Percentiles rank a stretch among this genome's conserved stretches.
Conservation (phyloP, 495 filamentous ascomycete species). For the Cercophora newfieldiana region DNA sequence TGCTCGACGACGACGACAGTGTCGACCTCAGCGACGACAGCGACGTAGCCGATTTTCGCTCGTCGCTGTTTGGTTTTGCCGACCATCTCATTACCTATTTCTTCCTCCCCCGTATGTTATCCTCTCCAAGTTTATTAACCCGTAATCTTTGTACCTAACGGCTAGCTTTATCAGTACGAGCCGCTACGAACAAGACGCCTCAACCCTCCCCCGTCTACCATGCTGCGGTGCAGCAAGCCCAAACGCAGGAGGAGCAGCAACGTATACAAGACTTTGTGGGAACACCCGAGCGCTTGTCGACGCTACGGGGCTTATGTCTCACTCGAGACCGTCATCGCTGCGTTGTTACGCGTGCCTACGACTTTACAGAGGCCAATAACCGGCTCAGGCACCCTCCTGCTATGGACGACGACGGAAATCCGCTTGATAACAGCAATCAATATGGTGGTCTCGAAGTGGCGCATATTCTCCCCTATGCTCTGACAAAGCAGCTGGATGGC, state of each 20-base stretch:
- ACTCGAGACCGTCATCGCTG: constrained; percentile 24
- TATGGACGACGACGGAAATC: constrained; percentile 21
- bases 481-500: background rate
- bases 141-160: background rate
- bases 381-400: background rate
- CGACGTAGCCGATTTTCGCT: constrained; percentile 7
- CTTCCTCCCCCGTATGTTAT: constrained; percentile 23
- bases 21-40: constrained; percentile 19
- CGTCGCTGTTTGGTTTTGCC: constrained; percentile 22
- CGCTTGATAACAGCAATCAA: background rate
- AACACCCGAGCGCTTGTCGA: constrained; percentile 18
- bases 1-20: constrained; percentile 15
- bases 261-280: constrained; percentile 16
- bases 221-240: background rate
- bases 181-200: constrained; percentile 16
- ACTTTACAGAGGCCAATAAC: background rate
- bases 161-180: constrained; percentile 24
- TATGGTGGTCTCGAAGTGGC: background rate
- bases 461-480: background rate
- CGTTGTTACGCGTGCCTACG: constrained; percentile 18
- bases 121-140: background rate
- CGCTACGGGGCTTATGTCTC: constrained; percentile 20
- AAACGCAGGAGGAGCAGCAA: constrained; percentile 1
- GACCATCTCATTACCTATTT: constrained; percentile 21
- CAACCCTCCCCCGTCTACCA: background rate